A percentile compares a stretch with the other conserved stretches of the same genome.
phyloP scores from a whole-genome alignment of 352 stramenopile genomes.

The Globisporangium solare region DNA sequence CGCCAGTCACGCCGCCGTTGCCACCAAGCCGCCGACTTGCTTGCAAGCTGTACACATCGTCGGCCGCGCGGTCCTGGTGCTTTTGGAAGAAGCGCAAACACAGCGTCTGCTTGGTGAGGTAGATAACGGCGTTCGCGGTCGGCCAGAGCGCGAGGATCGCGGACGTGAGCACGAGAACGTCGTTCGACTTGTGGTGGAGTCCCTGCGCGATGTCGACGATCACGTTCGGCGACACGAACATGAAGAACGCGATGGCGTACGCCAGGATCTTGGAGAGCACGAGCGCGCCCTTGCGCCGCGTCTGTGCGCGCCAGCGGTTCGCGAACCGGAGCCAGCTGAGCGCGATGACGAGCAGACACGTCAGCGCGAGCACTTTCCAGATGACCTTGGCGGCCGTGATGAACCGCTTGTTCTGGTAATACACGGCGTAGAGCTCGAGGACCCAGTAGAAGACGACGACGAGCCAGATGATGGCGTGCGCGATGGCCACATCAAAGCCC shows the following conservation, averaged over 20 bases:
- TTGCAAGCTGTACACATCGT: conserved; percentile 25
- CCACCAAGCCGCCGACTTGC: conserved; percentile 9
- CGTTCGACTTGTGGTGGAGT: conserved; percentile 29
- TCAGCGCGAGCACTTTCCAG: conserved; percentile 62
- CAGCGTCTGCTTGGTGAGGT: conserved; percentile 58
- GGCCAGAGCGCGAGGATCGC: conserved; percentile 73
- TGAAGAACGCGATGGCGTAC: conserved; percentile 72
- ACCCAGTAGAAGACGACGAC: conserved; percentile 72
- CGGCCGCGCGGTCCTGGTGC: conserved; percentile 12
- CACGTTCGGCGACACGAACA: conserved; percentile 70
- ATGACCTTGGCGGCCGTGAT: conserved; percentile 55
- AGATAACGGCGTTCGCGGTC: conserved; percentile 71
- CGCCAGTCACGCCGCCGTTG: not conserved
- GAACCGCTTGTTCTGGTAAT: conserved; percentile 41
- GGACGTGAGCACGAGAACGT: conserved; percentile 33
- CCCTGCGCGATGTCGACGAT: conserved; percentile 54
- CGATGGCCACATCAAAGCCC: conserved; percentile 68
- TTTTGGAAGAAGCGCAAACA: conserved; percentile 55
- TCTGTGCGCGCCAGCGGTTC: conserved; percentile 39
- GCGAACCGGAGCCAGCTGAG: conserved; percentile 59
- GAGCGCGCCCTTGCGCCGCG: conserved; percentile 40
- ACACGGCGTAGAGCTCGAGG: conserved; percentile 63
- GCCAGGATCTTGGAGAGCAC: conserved; percentile 75
- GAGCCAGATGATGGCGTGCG: conserved; percentile 77
- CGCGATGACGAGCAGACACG: conserved; percentile 56